phyloP scores from a whole-genome alignment of 306 rosid species.

The Aeschynomene evenia region DNA sequence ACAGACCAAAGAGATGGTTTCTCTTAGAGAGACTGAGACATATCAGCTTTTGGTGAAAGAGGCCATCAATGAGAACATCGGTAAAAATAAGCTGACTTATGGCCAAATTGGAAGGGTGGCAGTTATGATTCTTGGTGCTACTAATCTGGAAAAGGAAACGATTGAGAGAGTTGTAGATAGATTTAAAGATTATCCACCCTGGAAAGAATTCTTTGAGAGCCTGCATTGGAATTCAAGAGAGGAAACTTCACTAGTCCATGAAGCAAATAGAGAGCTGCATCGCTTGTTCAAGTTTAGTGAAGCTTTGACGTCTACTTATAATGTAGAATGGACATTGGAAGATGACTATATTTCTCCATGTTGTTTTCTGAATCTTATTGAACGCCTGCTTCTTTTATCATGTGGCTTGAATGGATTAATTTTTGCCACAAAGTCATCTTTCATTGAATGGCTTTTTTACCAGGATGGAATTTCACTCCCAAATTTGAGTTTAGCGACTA shows the following conservation, averaged over 20 bases:
- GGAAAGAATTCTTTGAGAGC: conserved; percentile 48
- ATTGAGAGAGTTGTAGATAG: conserved; percentile 8
- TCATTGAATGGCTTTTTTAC: conserved; percentile 61
- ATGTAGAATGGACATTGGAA: conserved; percentile 26
- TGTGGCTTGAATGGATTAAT: conserved; percentile 35
- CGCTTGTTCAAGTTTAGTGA: conserved; percentile 16
- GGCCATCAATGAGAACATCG: conserved; percentile 30
- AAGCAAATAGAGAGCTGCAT: not conserved
- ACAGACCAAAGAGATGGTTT: conserved; percentile 36
- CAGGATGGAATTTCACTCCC: conserved; percentile 30
- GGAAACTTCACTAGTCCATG: not conserved
- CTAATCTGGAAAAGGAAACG: conserved; percentile 28
- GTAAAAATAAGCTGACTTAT: conserved; percentile 25
- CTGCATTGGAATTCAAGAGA: conserved; percentile 14
- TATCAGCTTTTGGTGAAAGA: conserved; percentile 33
- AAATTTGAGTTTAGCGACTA: not conserved
- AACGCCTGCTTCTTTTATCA: conserved; percentile 53
- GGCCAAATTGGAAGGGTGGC: conserved; percentile 55
- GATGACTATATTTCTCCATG: conserved; percentile 55
- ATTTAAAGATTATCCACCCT: conserved; percentile 28
- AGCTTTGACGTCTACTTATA: conserved; percentile 44
- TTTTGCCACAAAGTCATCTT: conserved; percentile 54
- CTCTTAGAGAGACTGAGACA: conserved; percentile 38
- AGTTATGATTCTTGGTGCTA: conserved; percentile 48
- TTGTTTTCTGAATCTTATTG: conserved; percentile 69